Evolutionary conservation across 2,329 filamentous ascomycete genomes (phyloP).

Genomic region (Aschersonia sp.): DNA sequence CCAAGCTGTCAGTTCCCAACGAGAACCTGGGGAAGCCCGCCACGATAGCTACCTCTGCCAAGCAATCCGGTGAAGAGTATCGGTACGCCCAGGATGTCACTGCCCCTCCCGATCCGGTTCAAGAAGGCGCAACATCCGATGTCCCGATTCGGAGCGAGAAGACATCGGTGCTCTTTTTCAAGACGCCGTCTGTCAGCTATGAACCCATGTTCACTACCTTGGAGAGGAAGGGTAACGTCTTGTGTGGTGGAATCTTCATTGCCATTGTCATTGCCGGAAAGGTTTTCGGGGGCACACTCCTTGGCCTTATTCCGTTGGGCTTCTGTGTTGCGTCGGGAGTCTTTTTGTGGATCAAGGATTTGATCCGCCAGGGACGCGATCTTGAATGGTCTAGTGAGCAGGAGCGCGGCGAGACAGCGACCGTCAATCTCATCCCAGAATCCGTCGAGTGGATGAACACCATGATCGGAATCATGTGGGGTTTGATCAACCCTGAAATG

Average conservation of each 20-base stretch:
- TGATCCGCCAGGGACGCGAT: slow-evolving; percentile 68
- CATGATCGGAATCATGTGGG: slow-evolving; percentile 71
- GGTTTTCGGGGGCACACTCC: slow-evolving; percentile 62
- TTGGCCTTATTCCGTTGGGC: slow-evolving; percentile 61
- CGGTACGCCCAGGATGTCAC: slow-evolving; percentile 76
- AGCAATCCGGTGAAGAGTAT: slow-evolving; percentile 66
- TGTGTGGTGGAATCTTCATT: slow-evolving; percentile 57
- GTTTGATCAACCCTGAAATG: slow-evolving; percentile 88
- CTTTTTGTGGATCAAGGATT: slow-evolving; percentile 79
- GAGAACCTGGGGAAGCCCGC: slow-evolving; percentile 69
- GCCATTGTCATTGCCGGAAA: slow-evolving; percentile 65
- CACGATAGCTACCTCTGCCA: slow-evolving; percentile 53
- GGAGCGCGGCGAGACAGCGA: slow-evolving; percentile 70
- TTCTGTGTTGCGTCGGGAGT: slow-evolving; percentile 62
- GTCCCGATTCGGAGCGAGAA: slow-evolving; percentile 93
- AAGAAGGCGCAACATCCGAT: slow-evolving; percentile 71
- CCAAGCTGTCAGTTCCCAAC: slow-evolving; percentile 69
- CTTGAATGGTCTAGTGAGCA: slow-evolving; percentile 83
- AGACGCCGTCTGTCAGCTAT: slow-evolving; percentile 78
- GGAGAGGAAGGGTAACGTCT: slow-evolving; percentile 56
- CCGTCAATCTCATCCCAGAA: slow-evolving; percentile 79
- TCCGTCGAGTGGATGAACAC: slow-evolving; percentile 96
- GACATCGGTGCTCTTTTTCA: slow-evolving; percentile 91
- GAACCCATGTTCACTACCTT: slow-evolving; percentile 72
- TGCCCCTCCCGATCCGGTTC: slow-evolving; percentile 76